phyloP scores from a whole-genome alignment of 768 basidiomycete species.

The Glaciozyma martinii region DNA sequence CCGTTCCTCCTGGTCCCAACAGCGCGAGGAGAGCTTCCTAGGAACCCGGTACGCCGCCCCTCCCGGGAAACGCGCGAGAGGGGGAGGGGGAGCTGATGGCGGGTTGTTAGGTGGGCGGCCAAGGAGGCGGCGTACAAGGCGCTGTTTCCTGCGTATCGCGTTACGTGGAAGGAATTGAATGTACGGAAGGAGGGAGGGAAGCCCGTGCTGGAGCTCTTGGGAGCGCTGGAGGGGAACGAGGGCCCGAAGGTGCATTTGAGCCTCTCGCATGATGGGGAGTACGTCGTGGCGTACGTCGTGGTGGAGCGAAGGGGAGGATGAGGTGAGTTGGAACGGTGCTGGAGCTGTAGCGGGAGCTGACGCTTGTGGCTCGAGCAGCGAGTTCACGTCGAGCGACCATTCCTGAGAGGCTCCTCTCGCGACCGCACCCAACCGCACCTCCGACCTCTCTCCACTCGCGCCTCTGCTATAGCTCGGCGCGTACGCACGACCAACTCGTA shows the following conservation, averaged over 20 bases:
- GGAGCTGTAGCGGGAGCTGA: too few species aligned
- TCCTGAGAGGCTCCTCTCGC: too few species aligned
- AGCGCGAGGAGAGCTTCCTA: background rate
- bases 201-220: conserved; percentile 35
- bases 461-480: too few species aligned
- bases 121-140: conserved; percentile 87
- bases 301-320: too few species aligned
- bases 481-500: too few species aligned
- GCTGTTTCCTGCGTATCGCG: conserved; percentile 52
- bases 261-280: conserved; percentile 34
- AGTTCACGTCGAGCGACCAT: too few species aligned
- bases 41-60: background rate
- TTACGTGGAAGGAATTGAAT: conserved; percentile 70
- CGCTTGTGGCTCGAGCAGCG: too few species aligned
- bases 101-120: conserved; percentile 56
- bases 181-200: conserved; percentile 39
- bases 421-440: too few species aligned
- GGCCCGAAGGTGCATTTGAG: conserved; percentile 4
- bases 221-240: background rate
- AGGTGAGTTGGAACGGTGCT: too few species aligned
- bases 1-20: background rate
- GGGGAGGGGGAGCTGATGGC: background rate
- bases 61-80: background rate
- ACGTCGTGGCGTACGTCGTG: too few species aligned
- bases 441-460: too few species aligned